Percentiles rank a stretch among this genome's conserved stretches.
These are phyloP conservation scores for Botrytis hyacinthi DNA, from an alignment of 2,329 filamentous ascomycete genomes.

Conservation along the genomic window DNA sequence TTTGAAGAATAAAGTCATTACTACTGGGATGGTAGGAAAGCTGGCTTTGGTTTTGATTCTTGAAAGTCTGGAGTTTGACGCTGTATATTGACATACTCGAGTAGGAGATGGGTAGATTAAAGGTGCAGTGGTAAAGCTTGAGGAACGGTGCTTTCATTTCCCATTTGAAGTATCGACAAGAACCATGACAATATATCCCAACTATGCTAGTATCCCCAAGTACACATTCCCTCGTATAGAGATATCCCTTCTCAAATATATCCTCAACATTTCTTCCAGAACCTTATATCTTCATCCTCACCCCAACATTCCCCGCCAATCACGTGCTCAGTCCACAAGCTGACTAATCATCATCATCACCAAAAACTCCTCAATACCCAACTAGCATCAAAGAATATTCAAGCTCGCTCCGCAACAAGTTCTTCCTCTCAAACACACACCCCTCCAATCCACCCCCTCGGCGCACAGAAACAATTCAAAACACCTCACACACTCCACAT, in stretches of 20 bases:
- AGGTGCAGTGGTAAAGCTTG: too few species aligned
- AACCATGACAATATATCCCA: background rate
- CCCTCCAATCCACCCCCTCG: background rate
- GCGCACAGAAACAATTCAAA: too few species aligned
- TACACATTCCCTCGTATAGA: background rate
- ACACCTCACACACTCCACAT: too few species aligned
- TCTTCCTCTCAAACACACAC: background rate
- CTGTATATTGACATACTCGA: background rate
- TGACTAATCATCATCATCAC: constrained; percentile 15
- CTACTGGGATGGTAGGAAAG: background rate
- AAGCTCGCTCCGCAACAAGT: background rate
- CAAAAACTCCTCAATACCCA: constrained; percentile 10
- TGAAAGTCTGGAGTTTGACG: background rate
- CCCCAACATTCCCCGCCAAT: background rate
- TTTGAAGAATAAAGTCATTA: background rate
- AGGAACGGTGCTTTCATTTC: background rate
- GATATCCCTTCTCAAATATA: background rate
- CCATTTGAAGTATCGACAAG: too few species aligned
- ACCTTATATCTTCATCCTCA: background rate
- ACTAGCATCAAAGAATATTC: background rate
- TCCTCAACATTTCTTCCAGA: background rate
- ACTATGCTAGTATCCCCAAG: background rate
- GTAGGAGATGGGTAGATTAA: background rate
- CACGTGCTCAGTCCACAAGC: background rate
- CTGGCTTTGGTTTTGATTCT: background rate